Percentiles rank a stretch among this genome's conserved stretches.
Evolutionary conservation across 352 stramenopile genomes (phyloP).

Genomic region (Globisporangium abappressorium): DNA sequence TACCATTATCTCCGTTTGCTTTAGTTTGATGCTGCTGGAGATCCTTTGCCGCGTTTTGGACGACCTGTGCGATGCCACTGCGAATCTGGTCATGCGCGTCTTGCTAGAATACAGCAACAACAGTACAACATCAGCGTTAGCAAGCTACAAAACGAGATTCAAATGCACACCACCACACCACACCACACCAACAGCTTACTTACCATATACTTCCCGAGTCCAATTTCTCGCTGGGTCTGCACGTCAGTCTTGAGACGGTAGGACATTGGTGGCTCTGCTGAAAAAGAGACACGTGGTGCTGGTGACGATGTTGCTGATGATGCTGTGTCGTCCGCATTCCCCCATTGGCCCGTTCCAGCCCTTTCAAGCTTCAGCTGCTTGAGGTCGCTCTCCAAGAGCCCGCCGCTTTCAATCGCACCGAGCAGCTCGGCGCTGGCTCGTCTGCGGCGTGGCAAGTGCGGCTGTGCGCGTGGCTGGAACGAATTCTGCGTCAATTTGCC

Average conservation of each 20-base stretch:
- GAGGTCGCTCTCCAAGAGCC: constrained; percentile 32
- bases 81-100: constrained; percentile 60
- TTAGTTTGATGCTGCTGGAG: constrained; percentile 12
- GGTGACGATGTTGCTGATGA: background rate
- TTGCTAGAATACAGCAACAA: constrained; percentile 33
- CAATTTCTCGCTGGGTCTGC: constrained; percentile 55
- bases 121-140: constrained; percentile 6
- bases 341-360: background rate
- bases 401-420: constrained; percentile 55
- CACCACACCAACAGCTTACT: constrained; percentile 24
- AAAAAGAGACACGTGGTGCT: constrained; percentile 9
- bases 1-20: constrained; percentile 12
- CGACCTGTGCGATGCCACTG: constrained; percentile 41
- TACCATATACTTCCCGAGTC: constrained; percentile 78
- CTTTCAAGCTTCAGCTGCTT: constrained; percentile 27
- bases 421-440: constrained; percentile 68
- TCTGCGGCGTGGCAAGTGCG: constrained; percentile 28
- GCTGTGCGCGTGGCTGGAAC: constrained; percentile 2
- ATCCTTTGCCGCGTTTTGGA: constrained; percentile 30
- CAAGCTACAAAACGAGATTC: background rate
- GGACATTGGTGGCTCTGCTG: constrained; percentile 17
- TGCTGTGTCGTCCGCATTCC: background rate
- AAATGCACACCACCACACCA: background rate
- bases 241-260: constrained; percentile 36
- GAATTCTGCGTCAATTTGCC: constrained; percentile 7